Evolutionary conservation across 2,329 filamentous ascomycete genomes (phyloP), one percentile per base, ranked within the genome.

Genomic region (Trichoderma koningii): DNA sequence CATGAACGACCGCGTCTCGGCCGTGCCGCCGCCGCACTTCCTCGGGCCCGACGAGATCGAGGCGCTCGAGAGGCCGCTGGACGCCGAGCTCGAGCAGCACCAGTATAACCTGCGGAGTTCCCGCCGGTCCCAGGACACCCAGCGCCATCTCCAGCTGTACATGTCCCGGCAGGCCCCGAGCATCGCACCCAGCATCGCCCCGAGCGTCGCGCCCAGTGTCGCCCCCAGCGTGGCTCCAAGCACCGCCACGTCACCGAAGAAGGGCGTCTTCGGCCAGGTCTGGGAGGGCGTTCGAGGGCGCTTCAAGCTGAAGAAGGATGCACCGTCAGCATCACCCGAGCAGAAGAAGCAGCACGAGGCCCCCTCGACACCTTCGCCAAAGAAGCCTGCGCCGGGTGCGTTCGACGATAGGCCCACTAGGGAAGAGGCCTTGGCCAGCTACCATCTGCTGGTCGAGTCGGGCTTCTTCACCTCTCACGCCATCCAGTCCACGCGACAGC

Each of bases 1-100:
- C 72, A 94, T 97, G 91, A 92, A 89, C 72, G 91, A 96, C 76
- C 87, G 90, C 69, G 81, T 85, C 38, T 93, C 90, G 72, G 83
- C 86, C 66, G 85, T 82, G 66, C 92, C 92, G 30, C 91, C 91
- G 0, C 82, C 84, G 51, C 82, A 86, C 47, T 93, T 90, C 75
- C 81, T 90, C 48, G 86, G 76, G 23, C 74, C 76, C 12, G 74
- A 75, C 17, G 74, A 76, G 68, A 69, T 66, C 41, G 73, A 70
- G 55, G 71, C 70, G 10, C 69, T 76, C 7, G 76, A 77, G 68
- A 66, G 69, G 48, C 74, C 72, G 55, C 60, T 66, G 26, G 65
- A 66, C 44, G 30, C 19, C 5, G 65, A 66, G 42, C 55, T 60
- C 9, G 52, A 60, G 41, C 55, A 64, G 45, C 56, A 62, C 7